Evolutionary conservation across 306 rosid genomes (phyloP), one percentile per base, ranked within the genome.

Genomic region (Purshia tridentata): DNA sequence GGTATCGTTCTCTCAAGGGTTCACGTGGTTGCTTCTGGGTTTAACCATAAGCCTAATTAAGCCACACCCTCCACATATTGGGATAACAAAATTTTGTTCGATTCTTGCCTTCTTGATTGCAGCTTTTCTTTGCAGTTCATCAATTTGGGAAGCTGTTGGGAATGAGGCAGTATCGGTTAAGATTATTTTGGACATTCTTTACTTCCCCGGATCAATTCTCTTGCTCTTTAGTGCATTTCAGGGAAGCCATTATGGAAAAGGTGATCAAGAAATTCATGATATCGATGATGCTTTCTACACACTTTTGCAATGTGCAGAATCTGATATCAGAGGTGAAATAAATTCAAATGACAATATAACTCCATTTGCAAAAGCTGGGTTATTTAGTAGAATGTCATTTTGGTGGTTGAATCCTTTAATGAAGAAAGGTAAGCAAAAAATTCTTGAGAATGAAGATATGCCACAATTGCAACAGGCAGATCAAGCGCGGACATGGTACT

Each of bases 381-480:
- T 63, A 20, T 16, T 69, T 18, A 54, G 80, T 23, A 9, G 13
- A 39, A 52, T 74, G 72, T 46, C 72, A 65, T 80, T 80, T 40
- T 80, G 79, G 72, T 79, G 83, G 83, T 15, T 79, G 72, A 79
- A 79, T 74, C 83, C 76, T 3, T 29, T 79, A 12, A 69, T 80
- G 83, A 74, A 54, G 72, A 72, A 44, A 10, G 83, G 79, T 16
- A 80, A 74, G 37, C 19, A 69, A 47, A 63, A 74, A 60, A 63
- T 69, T 15, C 80, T 74, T 46, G 19, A 41, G 44, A 55, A 54
- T 48, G 64, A 63, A 46, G 80, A 74, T 40, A 54, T 80, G 48
- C 80, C 80, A 39, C 39, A 15, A 41, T 54, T 80, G 68, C 57
- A 72, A 60, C 35, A 47, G 18, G 69, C 60, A 16, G 80, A 80